phyloP scores from a whole-genome alignment of 2,329 filamentous ascomycete genomes.

The Hypocreales sp. region DNA sequence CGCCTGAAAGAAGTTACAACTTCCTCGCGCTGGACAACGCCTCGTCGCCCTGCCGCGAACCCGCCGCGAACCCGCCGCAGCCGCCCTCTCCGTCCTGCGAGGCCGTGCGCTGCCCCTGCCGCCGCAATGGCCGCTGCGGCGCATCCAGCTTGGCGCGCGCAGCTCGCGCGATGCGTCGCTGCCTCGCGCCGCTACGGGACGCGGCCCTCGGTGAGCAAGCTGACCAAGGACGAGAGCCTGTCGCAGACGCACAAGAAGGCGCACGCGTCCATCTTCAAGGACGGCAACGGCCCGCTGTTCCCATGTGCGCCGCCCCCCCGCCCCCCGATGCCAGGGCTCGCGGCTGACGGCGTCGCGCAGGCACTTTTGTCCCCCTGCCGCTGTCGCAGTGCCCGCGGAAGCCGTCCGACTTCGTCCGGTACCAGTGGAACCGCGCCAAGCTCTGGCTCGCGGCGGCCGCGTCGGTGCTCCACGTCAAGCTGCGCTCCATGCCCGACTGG shows the following conservation, averaged over 20 bases:
- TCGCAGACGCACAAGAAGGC: slow-evolving; percentile 14
- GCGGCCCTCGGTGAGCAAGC: no score
- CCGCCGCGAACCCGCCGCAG: no score
- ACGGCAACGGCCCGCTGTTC: slow-evolving; percentile 17
- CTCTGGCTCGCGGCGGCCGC: slow-evolving; percentile 18
- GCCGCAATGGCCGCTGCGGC: no score
- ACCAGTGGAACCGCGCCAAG: slow-evolving; percentile 21
- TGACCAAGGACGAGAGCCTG: slow-evolving; percentile 15
- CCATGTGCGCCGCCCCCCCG: slow-evolving; percentile 10
- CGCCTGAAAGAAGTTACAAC: no score
- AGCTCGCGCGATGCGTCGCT: no score
- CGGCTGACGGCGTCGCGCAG: not conserved
- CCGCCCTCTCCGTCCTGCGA: no score
- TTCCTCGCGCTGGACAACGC: no score
- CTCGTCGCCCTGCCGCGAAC: no score
- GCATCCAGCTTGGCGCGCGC: no score
- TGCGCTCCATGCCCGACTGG: slow-evolving; percentile 28
- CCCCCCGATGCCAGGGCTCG: not conserved
- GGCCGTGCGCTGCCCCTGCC: no score
- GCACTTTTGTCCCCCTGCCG: slow-evolving; percentile 24
- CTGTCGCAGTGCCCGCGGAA: slow-evolving; percentile 16
- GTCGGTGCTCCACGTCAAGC: slow-evolving; percentile 21
- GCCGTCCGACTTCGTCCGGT: slow-evolving; percentile 14
- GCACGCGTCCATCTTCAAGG: slow-evolving; percentile 16
- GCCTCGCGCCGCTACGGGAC: no score